Base-by-base conservation (phyloP, 1,139 yeast genomes). In the Zygoascus hellenicus region DNA sequence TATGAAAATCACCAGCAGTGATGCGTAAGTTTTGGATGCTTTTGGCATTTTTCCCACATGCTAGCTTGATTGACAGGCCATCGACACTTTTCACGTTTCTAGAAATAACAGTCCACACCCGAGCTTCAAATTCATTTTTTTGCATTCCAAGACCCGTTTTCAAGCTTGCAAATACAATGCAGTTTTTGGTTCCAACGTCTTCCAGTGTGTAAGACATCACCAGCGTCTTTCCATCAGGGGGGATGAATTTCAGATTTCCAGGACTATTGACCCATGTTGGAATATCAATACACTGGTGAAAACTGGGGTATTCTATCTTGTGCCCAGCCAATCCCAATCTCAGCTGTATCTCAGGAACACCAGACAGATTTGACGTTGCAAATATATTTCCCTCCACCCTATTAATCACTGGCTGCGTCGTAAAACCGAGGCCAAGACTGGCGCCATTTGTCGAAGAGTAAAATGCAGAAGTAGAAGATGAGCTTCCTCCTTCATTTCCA, bases 191-290 rank as follows among this genome's bases (percentile, higher is more conserved):
- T 15, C 51, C 48, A 9, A 36, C 39, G 29, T 49, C 42, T 9
- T 85, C 86, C 30, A 85, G 64, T 5, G 76, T 71, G 61, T 92
- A 92, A 19, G 76, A 69, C 74, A 83, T 76, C 15, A 92, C 64
- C 4, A 76, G 71, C 37, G 81, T 78, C 52, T 71, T 75, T 3
- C 95, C 97, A 63, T 92, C 97, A 0, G 97, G 96, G 2, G 98
- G 98, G 16, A 85, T 75, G 58, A 90, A 87, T 13, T 80, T 71
- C 38, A 89, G 61, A 0, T 69, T 57, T 11, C 64, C 67, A 3
- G 65, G 65, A 13, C 48, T 51, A 34, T 53, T 51, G 11, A 54
- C 43, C 67, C 70, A 68, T 30, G 49, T 54, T 9, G 51, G 51
- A 14, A 55, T 50, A n/a, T 65, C 61, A 1, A 84, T 75, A 57